phyloP scores from a whole-genome alignment of 2,329 filamentous ascomycete species.

The Colletotrichum scovillei region DNA sequence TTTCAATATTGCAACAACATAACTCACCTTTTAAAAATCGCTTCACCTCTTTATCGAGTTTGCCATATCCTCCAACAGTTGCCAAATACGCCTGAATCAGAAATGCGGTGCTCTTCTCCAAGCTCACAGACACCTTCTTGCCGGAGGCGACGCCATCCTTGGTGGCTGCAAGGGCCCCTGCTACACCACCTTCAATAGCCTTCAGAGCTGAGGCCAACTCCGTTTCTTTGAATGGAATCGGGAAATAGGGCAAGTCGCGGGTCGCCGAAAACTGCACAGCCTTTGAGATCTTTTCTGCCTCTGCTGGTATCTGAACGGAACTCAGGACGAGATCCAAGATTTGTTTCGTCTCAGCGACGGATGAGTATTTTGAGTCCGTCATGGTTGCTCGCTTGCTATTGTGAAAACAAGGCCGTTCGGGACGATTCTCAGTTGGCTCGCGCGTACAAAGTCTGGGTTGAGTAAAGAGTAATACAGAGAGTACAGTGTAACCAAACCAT shows the following conservation, averaged over 20 bases:
- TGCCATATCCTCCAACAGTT: conserved; percentile 50
- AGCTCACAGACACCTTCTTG: conserved; percentile 43
- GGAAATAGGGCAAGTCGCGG: conserved; percentile 55
- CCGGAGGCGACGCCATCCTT: conserved; percentile 32
- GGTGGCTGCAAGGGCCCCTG: conserved; percentile 45
- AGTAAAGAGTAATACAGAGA: not conserved
- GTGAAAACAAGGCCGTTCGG: not conserved
- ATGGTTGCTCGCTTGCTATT: not conserved
- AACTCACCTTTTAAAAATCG: conserved; percentile 44
- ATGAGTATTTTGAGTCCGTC: conserved; percentile 38
- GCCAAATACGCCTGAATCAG: conserved; percentile 51
- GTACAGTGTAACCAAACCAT: not conserved
- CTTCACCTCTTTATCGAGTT: conserved; percentile 49
- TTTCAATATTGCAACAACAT: not conserved
- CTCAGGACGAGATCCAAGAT: conserved; percentile 44
- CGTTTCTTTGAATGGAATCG: conserved; percentile 60
- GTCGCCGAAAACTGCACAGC: conserved; percentile 47
- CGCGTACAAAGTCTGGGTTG: not conserved
- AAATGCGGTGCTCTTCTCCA: conserved; percentile 56
- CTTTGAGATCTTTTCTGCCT: conserved; percentile 39
- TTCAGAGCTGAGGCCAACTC: conserved; percentile 57
- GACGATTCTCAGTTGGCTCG: not conserved
- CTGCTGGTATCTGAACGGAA: conserved; percentile 43
- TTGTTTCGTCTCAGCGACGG: conserved; percentile 39
- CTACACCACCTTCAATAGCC: conserved; percentile 52